Conservation (phyloP, 495 filamentous ascomycete genomes). For the Zalerion maritima region DNA sequence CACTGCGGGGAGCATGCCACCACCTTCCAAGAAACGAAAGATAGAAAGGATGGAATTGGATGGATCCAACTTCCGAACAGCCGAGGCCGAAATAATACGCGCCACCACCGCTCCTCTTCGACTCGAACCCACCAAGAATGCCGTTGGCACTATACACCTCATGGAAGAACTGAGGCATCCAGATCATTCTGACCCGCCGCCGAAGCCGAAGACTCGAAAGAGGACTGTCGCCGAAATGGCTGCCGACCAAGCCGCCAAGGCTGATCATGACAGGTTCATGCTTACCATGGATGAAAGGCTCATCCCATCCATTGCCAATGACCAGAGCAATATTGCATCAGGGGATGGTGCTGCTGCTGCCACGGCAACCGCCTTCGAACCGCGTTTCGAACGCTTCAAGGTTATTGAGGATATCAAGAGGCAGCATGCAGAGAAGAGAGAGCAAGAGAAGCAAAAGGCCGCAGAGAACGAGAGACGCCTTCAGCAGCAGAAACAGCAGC, state of each 20-base stretch:
- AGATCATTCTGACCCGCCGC: constrained; percentile 57
- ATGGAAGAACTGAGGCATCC: constrained; percentile 59
- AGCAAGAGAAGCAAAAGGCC: constrained; percentile 42
- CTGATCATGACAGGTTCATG: constrained; percentile 80
- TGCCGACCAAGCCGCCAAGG: constrained; percentile 81
- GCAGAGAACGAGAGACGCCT: constrained; percentile 55
- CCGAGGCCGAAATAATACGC: constrained; percentile 56
- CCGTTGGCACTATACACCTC: constrained; percentile 50
- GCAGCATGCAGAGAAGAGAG: constrained; percentile 58
- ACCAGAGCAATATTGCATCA: constrained; percentile 42
- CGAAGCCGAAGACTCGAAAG: constrained; percentile 79
- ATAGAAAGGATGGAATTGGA: constrained; percentile 58
- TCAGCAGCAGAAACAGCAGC: constrained; percentile 30
- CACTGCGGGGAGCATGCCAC: constrained; percentile 33
- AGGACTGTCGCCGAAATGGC: constrained; percentile 87
- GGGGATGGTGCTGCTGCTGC: constrained; percentile 60
- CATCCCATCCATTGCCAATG: constrained; percentile 40
- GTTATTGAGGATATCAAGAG: constrained; percentile 70
- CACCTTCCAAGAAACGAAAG: constrained; percentile 54
- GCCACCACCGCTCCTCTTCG: constrained; percentile 60
- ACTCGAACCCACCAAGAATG: constrained; percentile 54
- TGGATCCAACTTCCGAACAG: constrained; percentile 49
- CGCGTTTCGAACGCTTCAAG: constrained; percentile 83
- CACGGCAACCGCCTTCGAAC: constrained; percentile 57
- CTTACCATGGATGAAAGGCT: constrained; percentile 83